Evolutionary conservation across 495 filamentous ascomycete genomes (phyloP).

Genomic region (Podospora didyma): DNA sequence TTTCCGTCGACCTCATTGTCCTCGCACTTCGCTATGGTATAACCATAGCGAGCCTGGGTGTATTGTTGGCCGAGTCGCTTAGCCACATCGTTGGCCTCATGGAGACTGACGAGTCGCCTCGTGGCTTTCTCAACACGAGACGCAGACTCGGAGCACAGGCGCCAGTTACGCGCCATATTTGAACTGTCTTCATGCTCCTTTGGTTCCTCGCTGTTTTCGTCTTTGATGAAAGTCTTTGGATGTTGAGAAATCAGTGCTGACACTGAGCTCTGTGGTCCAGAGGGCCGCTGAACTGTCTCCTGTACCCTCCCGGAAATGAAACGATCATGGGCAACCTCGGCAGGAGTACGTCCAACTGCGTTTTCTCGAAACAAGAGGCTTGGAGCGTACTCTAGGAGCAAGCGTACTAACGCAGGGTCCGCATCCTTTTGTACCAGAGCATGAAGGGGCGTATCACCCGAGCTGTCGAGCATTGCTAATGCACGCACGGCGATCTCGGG

Average conservation of each 20-base stretch:
- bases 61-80: constrained; percentile 51
- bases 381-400: constrained; percentile 53
- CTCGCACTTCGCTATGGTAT: constrained; percentile 6
- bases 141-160: constrained; percentile 25
- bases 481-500: constrained; percentile 37
- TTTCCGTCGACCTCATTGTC: neutral
- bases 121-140: constrained; percentile 31
- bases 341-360: constrained; percentile 62
- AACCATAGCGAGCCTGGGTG: constrained; percentile 14
- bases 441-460: constrained; percentile 65
- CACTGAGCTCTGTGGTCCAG: neutral
- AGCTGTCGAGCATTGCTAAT: constrained; percentile 58
- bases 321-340: constrained; percentile 57
- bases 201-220: neutral
- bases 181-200: constrained; percentile 9
- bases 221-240: neutral
- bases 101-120: constrained; percentile 60
- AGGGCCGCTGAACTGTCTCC: neutral
- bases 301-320: constrained; percentile 31
- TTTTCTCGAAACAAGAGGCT: constrained; percentile 63
- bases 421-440: constrained; percentile 41
- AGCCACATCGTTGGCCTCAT: constrained; percentile 70
- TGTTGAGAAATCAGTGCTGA: neutral
- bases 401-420: constrained; percentile 30
- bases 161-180: constrained; percentile 26